Percentiles rank a stretch among this genome's conserved stretches.
Evolutionary conservation across 73 alveolate species (phyloP).

Genomic region (Paramecium pentaurelia): DNA sequence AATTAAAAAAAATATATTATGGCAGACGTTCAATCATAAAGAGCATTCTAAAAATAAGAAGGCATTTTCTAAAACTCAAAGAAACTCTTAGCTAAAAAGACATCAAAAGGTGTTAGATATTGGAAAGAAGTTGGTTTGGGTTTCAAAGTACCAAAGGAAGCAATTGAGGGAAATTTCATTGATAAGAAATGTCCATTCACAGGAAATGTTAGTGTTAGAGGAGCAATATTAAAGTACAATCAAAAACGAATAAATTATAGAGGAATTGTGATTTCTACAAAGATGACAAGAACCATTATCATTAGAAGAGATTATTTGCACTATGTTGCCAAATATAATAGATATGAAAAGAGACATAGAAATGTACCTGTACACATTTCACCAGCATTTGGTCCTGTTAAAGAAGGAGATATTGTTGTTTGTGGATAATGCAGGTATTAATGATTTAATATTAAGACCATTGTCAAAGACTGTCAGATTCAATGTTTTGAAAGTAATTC

Average conservation of each 20-base stretch:
- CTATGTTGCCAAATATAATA: slow-evolving; percentile 93
- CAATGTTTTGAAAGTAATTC: slow-evolving; percentile 94
- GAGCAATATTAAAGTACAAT: slow-evolving; percentile 84
- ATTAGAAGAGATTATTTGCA: slow-evolving; percentile 98
- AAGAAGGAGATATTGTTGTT: slow-evolving; percentile 98
- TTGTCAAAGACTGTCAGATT: slow-evolving; percentile 98
- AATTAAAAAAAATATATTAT: neutral
- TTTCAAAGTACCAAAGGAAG: slow-evolving; percentile 94
- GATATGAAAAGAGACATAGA: slow-evolving; percentile 96
- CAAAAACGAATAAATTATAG: slow-evolving; percentile 34
- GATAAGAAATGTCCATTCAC: slow-evolving; percentile 99
- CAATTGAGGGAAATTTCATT: slow-evolving; percentile 87
- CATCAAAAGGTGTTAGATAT: slow-evolving; percentile 90
- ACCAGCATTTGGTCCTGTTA: slow-evolving; percentile 86
- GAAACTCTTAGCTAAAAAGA: slow-evolving; percentile 82
- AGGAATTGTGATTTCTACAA: slow-evolving; percentile 96
- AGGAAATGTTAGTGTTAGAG: slow-evolving; percentile 90
- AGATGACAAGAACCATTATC: slow-evolving; percentile 97
- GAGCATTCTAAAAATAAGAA: slow-evolving; percentile 88
- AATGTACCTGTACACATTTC: slow-evolving; percentile 91
- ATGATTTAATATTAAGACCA: slow-evolving; percentile 70
- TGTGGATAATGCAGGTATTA: slow-evolving; percentile 96
- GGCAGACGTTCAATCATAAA: slow-evolving; percentile 75
- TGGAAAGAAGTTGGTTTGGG: slow-evolving; percentile 98
- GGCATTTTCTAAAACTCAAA: slow-evolving; percentile 83